Evolutionary conservation across 441 rosid genomes (phyloP).

Genomic region (Manihot esculenta): DNA sequence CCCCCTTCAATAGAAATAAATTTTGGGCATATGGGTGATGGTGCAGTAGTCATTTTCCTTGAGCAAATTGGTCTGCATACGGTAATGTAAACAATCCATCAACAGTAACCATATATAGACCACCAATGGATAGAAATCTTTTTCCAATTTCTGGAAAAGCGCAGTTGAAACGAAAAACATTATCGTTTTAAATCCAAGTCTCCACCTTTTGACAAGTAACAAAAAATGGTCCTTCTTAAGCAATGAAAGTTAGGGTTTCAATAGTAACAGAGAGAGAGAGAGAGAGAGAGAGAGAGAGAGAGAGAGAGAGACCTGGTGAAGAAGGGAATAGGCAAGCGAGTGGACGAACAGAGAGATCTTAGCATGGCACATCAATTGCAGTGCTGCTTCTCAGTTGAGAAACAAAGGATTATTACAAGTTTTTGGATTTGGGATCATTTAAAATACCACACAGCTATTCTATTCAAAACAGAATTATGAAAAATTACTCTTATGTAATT

Average conservation of each 20-base stretch:
- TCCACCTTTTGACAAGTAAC: not conserved
- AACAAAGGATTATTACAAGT: too few species aligned
- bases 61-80: constrained; percentile 27
- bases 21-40: constrained; percentile 46
- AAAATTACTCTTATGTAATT: too few species aligned
- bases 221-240: not conserved
- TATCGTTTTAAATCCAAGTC: not conserved
- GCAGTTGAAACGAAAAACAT: not conserved
- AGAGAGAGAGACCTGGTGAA: constrained; percentile 14
- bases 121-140: not conserved
- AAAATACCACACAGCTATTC: too few species aligned
- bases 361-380: constrained; percentile 16
- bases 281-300: too few species aligned
- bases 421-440: too few species aligned
- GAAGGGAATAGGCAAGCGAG: constrained; percentile 12
- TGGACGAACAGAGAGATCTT: constrained; percentile 7
- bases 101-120: not conserved
- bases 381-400: too few species aligned
- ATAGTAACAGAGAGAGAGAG: too few species aligned
- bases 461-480: too few species aligned
- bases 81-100: not conserved
- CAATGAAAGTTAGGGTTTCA: too few species aligned
- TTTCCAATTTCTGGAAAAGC: not conserved
- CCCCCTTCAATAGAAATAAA: constrained; percentile 56
- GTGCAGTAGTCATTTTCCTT: constrained; percentile 53